Conservation (phyloP, 169 alveolate genomes). For the Cryptosporidium bovis region DNA sequence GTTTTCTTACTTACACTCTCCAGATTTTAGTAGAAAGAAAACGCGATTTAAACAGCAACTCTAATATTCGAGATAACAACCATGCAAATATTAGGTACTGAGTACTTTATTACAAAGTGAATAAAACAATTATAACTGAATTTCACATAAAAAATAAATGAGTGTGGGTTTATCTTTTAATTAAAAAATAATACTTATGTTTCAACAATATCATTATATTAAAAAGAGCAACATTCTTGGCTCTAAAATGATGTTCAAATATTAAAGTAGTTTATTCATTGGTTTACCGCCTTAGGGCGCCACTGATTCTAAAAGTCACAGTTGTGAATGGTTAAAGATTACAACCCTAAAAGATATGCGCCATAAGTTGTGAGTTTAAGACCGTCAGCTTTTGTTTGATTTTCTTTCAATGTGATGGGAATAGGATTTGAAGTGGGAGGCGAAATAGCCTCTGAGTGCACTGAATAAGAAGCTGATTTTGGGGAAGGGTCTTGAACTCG, state of each 20-base stretch:
- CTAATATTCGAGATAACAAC: background rate
- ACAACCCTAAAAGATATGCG: slow-evolving; percentile 46
- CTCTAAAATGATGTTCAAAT: background rate
- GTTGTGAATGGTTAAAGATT: background rate
- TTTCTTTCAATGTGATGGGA: no score
- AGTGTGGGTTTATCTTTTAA: background rate
- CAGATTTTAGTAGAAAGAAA: background rate
- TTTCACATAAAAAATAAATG: background rate
- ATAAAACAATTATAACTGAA: background rate
- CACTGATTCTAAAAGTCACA: background rate
- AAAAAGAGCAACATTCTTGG: background rate
- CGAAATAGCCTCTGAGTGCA: no score
- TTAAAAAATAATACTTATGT: background rate
- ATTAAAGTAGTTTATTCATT: background rate
- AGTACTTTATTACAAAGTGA: background rate
- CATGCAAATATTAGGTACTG: background rate
- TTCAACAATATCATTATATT: background rate
- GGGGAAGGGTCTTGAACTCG: no score
- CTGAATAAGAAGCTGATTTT: no score
- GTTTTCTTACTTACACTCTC: no score
- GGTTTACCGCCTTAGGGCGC: background rate
- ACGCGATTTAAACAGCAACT: background rate
- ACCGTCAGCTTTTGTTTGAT: background rate
- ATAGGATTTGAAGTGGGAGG: no score
- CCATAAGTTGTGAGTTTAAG: slow-evolving; percentile 51